These are phyloP conservation scores for Candida insectorum DNA, from an alignment of 805 yeast species.

Conservation along the genomic window DNA sequence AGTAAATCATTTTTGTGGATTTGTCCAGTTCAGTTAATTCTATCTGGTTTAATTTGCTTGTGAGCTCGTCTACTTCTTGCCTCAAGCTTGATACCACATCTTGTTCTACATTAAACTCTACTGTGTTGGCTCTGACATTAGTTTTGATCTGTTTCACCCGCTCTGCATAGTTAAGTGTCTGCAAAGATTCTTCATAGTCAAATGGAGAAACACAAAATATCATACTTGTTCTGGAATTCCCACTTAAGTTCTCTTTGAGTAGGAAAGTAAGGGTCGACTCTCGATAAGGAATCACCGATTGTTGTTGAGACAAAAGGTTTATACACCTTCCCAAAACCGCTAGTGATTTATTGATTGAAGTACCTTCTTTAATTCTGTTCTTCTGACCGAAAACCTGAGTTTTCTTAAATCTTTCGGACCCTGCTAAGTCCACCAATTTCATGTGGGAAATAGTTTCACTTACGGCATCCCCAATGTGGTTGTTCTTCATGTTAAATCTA, in stretches of 20 bases:
- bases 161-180: constrained; percentile 75
- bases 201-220: constrained; percentile 83
- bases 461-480: constrained; percentile 33
- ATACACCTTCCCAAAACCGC: constrained; percentile 75
- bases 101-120: constrained; percentile 23
- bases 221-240: constrained; percentile 84
- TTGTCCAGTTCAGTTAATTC: constrained; percentile 6
- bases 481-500: constrained; percentile 22
- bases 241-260: constrained; percentile 72
- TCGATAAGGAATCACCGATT: constrained; percentile 54
- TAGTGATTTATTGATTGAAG: constrained; percentile 72
- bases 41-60: constrained; percentile 17
- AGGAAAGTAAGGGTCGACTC: constrained; percentile 77
- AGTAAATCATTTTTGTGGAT: constrained; percentile 25
- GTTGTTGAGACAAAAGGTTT: constrained; percentile 44
- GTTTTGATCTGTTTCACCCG: constrained; percentile 70
- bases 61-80: constrained; percentile 29
- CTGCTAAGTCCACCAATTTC: constrained; percentile 76
- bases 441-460: constrained; percentile 57
- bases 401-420: constrained; percentile 68
- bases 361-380: constrained; percentile 67
- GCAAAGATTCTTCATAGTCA: constrained; percentile 73
- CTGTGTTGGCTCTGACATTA: constrained; percentile 46
- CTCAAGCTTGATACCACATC: constrained; percentile 23
- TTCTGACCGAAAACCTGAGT: constrained; percentile 57